Evolutionary conservation across 371 early-diverging fungal species (phyloP).

Genomic region (Amoeboradix gromovi): DNA sequence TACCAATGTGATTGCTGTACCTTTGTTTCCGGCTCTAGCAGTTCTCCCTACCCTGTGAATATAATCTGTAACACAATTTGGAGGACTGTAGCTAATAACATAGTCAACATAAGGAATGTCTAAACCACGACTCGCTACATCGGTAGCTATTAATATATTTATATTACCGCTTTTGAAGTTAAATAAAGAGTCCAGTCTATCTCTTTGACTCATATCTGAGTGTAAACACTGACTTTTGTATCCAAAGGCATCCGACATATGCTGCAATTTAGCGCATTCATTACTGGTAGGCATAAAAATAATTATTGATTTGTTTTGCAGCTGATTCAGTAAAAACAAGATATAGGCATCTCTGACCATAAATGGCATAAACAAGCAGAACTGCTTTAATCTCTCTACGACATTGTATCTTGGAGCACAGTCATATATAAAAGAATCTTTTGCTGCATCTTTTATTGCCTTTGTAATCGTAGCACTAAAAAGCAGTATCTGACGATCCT

Average conservation of each 20-base stretch:
- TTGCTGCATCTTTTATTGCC: conserved; percentile 89
- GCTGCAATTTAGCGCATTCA: conserved; percentile 94
- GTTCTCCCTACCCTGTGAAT: conserved; percentile 93
- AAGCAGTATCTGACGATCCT: conserved; percentile 69
- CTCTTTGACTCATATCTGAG: conserved; percentile 45
- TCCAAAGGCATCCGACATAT: conserved; percentile 37
- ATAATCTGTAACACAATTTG: conserved; percentile 45
- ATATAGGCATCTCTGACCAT: conserved; percentile 94
- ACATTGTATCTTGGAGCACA: conserved; percentile 95
- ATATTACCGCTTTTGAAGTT: conserved; percentile 18
- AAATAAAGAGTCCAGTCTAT: conserved; percentile 26
- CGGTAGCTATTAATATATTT: conserved; percentile 61
- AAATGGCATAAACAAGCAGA: conserved; percentile 82
- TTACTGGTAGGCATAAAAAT: conserved; percentile 83
- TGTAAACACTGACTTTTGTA: conserved; percentile 12
- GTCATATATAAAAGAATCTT: conserved; percentile 88
- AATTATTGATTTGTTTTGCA: conserved; percentile 91
- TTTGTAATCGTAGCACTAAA: conserved; percentile 98
- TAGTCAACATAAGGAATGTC: conserved; percentile 90
- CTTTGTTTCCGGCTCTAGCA: conserved; percentile 73
- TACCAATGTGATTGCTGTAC: conserved; percentile 74
- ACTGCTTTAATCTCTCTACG: conserved; percentile 87
- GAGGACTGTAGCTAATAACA: conserved; percentile 87
- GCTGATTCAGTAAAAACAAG: conserved; percentile 96
- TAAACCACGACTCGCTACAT: conserved; percentile 83